Base-by-base conservation (phyloP, 305 asterid genomes). In the Fraxinus nigra region DNA sequence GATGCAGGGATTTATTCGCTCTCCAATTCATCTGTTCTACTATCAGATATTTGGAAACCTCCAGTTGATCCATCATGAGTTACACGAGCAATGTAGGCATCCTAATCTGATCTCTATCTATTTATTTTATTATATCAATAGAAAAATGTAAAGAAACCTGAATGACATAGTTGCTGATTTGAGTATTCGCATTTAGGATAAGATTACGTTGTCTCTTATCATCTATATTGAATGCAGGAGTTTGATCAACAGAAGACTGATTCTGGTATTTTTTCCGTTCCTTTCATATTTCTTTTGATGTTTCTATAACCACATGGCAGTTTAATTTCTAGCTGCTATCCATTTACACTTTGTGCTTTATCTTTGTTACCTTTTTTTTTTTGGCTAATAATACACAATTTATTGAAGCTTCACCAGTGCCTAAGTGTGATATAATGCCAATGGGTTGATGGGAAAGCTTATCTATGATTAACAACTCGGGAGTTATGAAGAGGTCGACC, bases 241-340 rank as follows among this genome's bases (percentile, higher is more conserved):
- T 26, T 5, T 72, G 85, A 84, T 76, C 91, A 88, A 72, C 89
- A 87, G 87, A 91, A 91, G 87, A 80, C 82, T 86, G 93, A 92
- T 82, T 91, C 95, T 81, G 93, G 99, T 95, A 92, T 20, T 89
- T 75, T 80, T 76, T 35, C 75, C 33, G 13, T 51, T 65, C 11
- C 26, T 4, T 43, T 80, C 56, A 32, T 37, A 37, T 51, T 3
- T 79, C 54, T 48, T 30, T 76, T 24, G 20, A 56, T 51, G 65
- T 54, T 75, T 70, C 8, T 72, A 6, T 48, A 51, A 26, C 76
- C 13, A 2, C 10, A 18, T 26, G 35, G 16, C 13, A 35, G 37
- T 48, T 40, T 72, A 6, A 22, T 51, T n/a, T 26, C 26, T 14
- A 4, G n/a, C 3, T 70, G 61, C 16, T 26, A 35, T 48, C 18